These are phyloP conservation scores for Daldinia grandis DNA, from an alignment of 495 filamentous ascomycete genomes.

Conservation along the genomic window DNA sequence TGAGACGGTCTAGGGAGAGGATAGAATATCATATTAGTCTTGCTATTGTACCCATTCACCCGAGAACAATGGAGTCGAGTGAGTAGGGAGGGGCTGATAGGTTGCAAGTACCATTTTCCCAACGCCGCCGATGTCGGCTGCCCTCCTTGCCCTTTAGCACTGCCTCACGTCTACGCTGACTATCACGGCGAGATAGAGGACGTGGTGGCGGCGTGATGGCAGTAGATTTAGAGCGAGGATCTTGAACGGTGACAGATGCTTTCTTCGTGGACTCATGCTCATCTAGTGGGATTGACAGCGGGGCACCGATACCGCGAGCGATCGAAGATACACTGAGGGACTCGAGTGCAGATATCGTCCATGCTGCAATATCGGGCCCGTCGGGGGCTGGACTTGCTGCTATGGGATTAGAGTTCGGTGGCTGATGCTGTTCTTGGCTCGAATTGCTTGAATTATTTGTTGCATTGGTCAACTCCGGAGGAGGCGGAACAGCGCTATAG, in stretches of 20 bases:
- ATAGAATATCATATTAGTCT: slow-evolving; percentile 26
- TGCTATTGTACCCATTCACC: slow-evolving; percentile 1
- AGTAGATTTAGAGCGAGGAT: slow-evolving; percentile 36
- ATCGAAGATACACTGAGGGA: slow-evolving; percentile 58
- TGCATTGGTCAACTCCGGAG: slow-evolving; percentile 37
- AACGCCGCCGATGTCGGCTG: slow-evolving; percentile 83
- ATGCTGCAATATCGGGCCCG: slow-evolving; percentile 58
- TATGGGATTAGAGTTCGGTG: neutral
- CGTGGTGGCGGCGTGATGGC: slow-evolving; percentile 47
- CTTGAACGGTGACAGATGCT: slow-evolving; percentile 38
- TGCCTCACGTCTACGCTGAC: slow-evolving; percentile 67
- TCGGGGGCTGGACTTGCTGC: slow-evolving; percentile 13
- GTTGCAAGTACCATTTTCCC: slow-evolving; percentile 84
- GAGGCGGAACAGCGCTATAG: slow-evolving; percentile 51
- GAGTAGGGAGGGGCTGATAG: neutral
- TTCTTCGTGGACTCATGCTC: slow-evolving; percentile 37
- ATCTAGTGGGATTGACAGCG: slow-evolving; percentile 60
- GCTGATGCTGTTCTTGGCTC: slow-evolving; percentile 30
- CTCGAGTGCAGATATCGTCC: slow-evolving; percentile 59
- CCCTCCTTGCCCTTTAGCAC: slow-evolving; percentile 92
- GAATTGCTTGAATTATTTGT: slow-evolving; percentile 8
- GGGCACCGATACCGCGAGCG: slow-evolving; percentile 52
- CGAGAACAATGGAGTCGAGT: neutral
- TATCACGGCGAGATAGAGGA: slow-evolving; percentile 54
- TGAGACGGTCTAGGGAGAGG: slow-evolving; percentile 73